Evolutionary conservation across 805 yeast genomes (phyloP).

Genomic region (Brettanomyces naardenensis): DNA sequence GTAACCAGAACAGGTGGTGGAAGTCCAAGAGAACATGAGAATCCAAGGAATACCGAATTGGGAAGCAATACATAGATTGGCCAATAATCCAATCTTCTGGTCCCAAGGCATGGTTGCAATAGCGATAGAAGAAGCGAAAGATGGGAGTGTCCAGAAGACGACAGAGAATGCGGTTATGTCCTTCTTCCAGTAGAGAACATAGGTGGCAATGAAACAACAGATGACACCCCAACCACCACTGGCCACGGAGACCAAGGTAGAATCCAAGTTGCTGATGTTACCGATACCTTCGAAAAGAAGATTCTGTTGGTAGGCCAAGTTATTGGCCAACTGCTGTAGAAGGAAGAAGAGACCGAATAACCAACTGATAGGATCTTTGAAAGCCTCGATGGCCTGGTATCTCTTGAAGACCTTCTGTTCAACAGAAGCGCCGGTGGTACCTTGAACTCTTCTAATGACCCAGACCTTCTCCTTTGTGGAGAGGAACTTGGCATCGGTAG

Average conservation of each 20-base stretch:
- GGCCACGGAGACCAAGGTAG: slow-evolving; percentile 48
- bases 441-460: slow-evolving; percentile 36
- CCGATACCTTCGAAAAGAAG: slow-evolving; percentile 38
- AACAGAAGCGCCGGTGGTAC: slow-evolving; percentile 30
- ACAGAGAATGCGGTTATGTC: slow-evolving; percentile 29
- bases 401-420: slow-evolving; percentile 40
- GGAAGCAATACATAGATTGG: slow-evolving; percentile 40
- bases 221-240: slow-evolving; percentile 40
- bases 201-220: slow-evolving; percentile 32
- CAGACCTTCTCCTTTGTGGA: slow-evolving; percentile 41
- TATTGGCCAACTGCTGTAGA: slow-evolving; percentile 42
- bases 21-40: slow-evolving; percentile 18
- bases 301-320: slow-evolving; percentile 45
- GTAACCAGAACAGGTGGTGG: slow-evolving; percentile 34
- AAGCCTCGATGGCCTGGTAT: slow-evolving; percentile 40
- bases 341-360: slow-evolving; percentile 33
- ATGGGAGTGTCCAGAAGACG: slow-evolving; percentile 19
- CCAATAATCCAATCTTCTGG: slow-evolving; percentile 37
- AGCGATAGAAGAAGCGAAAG: slow-evolving; percentile 38
- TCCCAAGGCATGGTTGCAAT: slow-evolving; percentile 37
- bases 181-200: slow-evolving; percentile 24
- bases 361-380: slow-evolving; percentile 43
- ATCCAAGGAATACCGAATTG: slow-evolving; percentile 24
- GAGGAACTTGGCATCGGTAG: slow-evolving; percentile 42
- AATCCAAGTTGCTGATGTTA: slow-evolving; percentile 29